Percentiles rank a stretch among this genome's conserved stretches.
Evolutionary conservation across 306 rosid genomes (phyloP).

Genomic region (Acacia acuminata): DNA sequence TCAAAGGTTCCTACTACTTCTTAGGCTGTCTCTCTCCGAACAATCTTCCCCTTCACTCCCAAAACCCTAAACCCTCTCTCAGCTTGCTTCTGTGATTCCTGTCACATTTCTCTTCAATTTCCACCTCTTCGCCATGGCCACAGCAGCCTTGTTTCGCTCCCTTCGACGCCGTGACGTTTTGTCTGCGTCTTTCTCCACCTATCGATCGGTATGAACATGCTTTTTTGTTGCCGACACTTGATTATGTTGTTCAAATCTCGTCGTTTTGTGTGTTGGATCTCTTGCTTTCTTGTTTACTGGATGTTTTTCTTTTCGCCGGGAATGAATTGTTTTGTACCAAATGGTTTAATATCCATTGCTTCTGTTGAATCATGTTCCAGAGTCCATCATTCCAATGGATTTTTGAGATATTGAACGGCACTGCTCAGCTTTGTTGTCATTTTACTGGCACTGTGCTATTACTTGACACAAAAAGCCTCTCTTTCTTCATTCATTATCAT

Average conservation of each 20-base stretch:
- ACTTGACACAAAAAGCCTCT: too few species aligned
- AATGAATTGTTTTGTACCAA: neutral
- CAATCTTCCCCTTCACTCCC: neutral
- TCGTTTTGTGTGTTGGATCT: neutral
- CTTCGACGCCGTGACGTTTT: neutral
- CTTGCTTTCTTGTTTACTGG: neutral
- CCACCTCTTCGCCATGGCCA: neutral
- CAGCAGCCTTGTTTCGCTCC: neutral
- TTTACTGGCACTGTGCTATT: too few species aligned
- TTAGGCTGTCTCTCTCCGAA: neutral
- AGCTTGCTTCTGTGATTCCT: neutral
- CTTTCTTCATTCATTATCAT: too few species aligned
- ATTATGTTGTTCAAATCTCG: neutral
- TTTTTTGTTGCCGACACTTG: neutral
- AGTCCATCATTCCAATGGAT: too few species aligned
- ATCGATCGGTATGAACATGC: neutral
- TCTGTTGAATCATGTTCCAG: too few species aligned
- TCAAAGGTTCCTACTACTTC: too few species aligned
- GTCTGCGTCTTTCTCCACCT: neutral
- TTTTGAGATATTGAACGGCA: too few species aligned
- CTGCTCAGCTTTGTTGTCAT: too few species aligned
- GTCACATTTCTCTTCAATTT: neutral
- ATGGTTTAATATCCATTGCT: neutral
- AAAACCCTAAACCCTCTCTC: neutral
- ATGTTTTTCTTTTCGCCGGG: neutral